These are phyloP conservation scores for Glycyrrhiza uralensis DNA, from an alignment of 306 rosid genomes.

Conservation along the genomic window DNA sequence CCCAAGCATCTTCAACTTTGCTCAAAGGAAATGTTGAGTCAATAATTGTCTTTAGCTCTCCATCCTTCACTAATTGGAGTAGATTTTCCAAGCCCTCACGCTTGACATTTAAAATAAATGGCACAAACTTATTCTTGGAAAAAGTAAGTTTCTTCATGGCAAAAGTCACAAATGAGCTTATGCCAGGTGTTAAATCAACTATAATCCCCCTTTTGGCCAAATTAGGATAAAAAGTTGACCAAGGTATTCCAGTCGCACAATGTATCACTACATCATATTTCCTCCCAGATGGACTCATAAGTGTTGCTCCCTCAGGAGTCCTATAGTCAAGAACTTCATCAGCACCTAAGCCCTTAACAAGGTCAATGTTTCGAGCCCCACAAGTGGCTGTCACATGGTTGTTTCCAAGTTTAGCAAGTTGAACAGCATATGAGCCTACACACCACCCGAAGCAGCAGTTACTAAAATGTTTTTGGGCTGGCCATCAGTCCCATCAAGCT, in stretches of 20 bases:
- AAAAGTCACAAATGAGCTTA: conserved; percentile 18
- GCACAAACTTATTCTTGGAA: conserved; percentile 58
- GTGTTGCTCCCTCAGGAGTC: conserved; percentile 55
- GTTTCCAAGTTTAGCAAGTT: conserved; percentile 66
- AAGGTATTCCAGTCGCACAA: conserved; percentile 50
- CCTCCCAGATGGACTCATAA: conserved; percentile 61
- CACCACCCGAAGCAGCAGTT: conserved; percentile 63
- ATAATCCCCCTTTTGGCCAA: conserved; percentile 49
- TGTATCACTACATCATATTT: conserved; percentile 60
- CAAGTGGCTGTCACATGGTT: conserved; percentile 66
- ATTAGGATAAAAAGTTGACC: conserved; percentile 60
- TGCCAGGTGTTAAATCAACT: conserved; percentile 48
- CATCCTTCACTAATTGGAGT: conserved; percentile 47
- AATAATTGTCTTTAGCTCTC: conserved; percentile 51
- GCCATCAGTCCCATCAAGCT: conserved; percentile 62
- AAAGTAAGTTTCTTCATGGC: conserved; percentile 52
- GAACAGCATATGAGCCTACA: conserved; percentile 62
- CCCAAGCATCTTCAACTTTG: conserved; percentile 81
- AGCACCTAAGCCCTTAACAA: conserved; percentile 64
- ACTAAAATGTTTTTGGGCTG: conserved; percentile 49
- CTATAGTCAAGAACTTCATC: conserved; percentile 76
- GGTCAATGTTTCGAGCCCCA: conserved; percentile 57
- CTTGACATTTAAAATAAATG: conserved; percentile 24
- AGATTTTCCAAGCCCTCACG: conserved; percentile 49
- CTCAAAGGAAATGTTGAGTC: conserved; percentile 55